Base-by-base conservation (phyloP, 2,329 filamentous ascomycete species). In the Apiospora malaysiana region DNA sequence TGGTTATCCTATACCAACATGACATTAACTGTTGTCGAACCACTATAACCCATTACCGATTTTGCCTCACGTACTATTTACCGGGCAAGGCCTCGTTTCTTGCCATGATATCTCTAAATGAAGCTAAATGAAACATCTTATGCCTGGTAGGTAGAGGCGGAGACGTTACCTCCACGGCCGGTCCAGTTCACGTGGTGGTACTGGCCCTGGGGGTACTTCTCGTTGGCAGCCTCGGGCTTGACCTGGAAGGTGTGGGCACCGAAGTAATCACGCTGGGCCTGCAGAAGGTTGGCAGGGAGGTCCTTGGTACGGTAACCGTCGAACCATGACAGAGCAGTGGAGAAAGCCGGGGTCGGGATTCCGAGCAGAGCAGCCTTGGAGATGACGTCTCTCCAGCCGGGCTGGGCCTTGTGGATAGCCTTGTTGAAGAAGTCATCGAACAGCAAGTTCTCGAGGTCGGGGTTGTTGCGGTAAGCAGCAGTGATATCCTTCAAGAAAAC, bases 401-500 rank as follows among this genome's bases (percentile, higher is more conserved):
- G 88, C 88, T 99, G 96, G 72, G 96, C 96, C 81, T 92, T 93
- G 91, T 98, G 92, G 85, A 99, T 99, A 79, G 96, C 96, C 87
- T 96, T 94, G 90, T 97, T 97, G 93, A 99, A 99, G 92, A 99
- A 99, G 83, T 97, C 93, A 84, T 97, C 94, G 85, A 98, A 99
- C 78, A 99, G 90, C 78, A 99, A 87, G 90, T 99, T 99, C 91
- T 98, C 93, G 76, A 99, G 93, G 76, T 98, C 93, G 76, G 94
- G 93, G 88, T 98, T 91, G 77, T 90, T 91, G 86, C 95, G 95
- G 91, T 98, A 99, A 69, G 96, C 96, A 76, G 92, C 92, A 78
- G 96, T 99, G 86, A 99, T 99, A 84, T 99, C 95, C 92, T 98
- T 98, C 77, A 99, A 88, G 94, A 99, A 99, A 82, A 99, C 96